A percentile compares a stretch with the other conserved stretches of the same genome.
Conservation (phyloP, 2,329 filamentous ascomycete species). For the Verticillium nubilum region DNA sequence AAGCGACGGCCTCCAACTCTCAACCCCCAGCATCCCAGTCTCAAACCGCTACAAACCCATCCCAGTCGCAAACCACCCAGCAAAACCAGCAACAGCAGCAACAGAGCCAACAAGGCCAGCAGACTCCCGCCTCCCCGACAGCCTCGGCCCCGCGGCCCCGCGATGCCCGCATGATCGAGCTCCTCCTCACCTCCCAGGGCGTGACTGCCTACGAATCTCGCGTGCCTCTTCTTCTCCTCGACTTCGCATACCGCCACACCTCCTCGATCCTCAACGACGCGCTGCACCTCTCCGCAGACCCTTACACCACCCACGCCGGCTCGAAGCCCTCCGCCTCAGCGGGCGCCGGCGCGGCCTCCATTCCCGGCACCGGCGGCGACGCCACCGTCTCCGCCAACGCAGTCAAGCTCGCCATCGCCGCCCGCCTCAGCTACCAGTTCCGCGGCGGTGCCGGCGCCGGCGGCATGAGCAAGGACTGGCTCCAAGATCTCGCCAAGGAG, state of each 20-base stretch:
- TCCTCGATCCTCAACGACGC: conserved; percentile 66
- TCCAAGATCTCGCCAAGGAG: conserved; percentile 68
- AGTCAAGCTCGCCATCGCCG: conserved; percentile 67
- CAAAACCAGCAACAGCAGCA: conserved; percentile 6
- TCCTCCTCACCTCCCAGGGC: conserved; percentile 72
- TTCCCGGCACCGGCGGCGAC: conserved; percentile 37
- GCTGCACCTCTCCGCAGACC: conserved; percentile 62
- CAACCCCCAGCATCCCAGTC: conserved; percentile 2
- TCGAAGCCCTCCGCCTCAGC: conserved; percentile 42
- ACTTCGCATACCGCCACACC: conserved; percentile 82
- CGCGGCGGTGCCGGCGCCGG: conserved; percentile 45
- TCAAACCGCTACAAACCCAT: conserved; percentile 11
- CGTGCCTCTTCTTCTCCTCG: conserved; percentile 75
- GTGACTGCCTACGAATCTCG: conserved; percentile 77
- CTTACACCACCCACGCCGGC: conserved; percentile 56
- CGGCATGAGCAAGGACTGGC: conserved; percentile 66
- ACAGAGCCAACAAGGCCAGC: conserved; percentile 2
- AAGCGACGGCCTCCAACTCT: conserved; percentile 22
- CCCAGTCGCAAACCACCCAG: conserved; percentile 14
- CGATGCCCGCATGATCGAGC: conserved; percentile 74
- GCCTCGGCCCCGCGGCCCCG: conserved; percentile 57
- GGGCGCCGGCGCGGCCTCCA: conserved; percentile 40
- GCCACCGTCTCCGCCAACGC: conserved; percentile 60
- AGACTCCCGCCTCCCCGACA: conserved; percentile 21
- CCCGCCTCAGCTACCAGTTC: conserved; percentile 65